Evolutionary conservation across 345 rosid species (phyloP), one percentile per base, ranked within the genome.

Genomic region (Acer saccharum): DNA sequence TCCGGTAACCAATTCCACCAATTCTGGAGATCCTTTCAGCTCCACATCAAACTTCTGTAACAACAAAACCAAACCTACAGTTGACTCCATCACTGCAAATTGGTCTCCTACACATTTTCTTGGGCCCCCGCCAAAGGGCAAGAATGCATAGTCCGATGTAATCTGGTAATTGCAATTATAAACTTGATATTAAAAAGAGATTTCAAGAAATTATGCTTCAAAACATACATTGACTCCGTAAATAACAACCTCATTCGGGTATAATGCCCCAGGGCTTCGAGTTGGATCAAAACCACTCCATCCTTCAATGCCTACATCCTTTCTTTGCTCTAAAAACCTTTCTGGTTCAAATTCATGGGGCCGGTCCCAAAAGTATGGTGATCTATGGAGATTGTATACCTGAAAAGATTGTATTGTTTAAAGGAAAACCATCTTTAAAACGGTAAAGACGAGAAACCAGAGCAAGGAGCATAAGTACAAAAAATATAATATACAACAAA

Each of bases 21-120:
- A 83, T 27, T 93, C 97, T 0, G 94, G 91, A 8, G 92, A 43
- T 52, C 92, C 97, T 72, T 79, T 86, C 75, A 95, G 83, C 86
- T 89, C 91, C 77, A 93, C 88, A 27, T 92, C 87, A 43, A 92
- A 93, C 82, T 90, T 93, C 83, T 90, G 98, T 20, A 95, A 74
- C 83, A 93, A 44, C 91, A 92, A 85, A 32, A 93, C 89, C 82
- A 95, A 65, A 20, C 93, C 95, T 3, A 90, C 89, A 0, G 98
- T 92, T 16, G 94, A 92, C 78, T 95, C 99, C 99, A 92, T 93
- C 7, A 95, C 86, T 0, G 99, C 99, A 80, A 95, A 95, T 80
- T 95, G 99, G 84, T 95, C 98, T 63, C 99, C 98, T 1, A 95
- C 92, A 65, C 98, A 95, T 84, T 93, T 95, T 80, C 98, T 87